Conservation (phyloP, 257 asterid species). For the Agastache rugosa region DNA sequence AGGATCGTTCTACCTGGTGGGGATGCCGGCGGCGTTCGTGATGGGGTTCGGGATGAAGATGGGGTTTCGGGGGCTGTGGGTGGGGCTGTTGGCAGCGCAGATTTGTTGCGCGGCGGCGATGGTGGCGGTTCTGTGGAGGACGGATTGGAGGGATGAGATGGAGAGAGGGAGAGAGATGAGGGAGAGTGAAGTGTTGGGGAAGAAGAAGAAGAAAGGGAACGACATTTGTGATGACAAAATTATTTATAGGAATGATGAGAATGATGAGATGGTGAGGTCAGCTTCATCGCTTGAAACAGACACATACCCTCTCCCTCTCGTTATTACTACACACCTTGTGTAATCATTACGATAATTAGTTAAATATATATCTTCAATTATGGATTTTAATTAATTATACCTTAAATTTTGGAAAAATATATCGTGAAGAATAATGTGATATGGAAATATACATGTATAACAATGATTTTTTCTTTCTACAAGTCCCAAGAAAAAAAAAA, state of each 20-base stretch:
- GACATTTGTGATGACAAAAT: slow-evolving; percentile 35
- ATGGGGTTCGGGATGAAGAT: slow-evolving; percentile 70
- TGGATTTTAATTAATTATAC: no score
- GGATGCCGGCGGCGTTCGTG: slow-evolving; percentile 88
- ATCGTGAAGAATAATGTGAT: no score
- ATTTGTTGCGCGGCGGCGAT: slow-evolving; percentile 69
- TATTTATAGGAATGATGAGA: slow-evolving; percentile 51
- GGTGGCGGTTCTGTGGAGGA: slow-evolving; percentile 62
- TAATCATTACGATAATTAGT: no score
- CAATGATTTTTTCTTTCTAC: no score
- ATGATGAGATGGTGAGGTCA: slow-evolving; percentile 19
- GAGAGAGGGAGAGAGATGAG: slow-evolving; percentile 70
- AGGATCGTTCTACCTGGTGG: slow-evolving; percentile 82
- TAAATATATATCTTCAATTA: no score
- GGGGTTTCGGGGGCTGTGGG: slow-evolving; percentile 87
- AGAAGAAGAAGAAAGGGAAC: background rate
- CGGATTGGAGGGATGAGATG: slow-evolving; percentile 72
- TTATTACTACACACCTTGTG: background rate
- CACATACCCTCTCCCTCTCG: background rate
- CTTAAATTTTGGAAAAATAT: no score
- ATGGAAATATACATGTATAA: no score
- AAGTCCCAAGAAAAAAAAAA: no score
- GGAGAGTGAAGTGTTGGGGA: background rate
- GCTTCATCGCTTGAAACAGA: background rate
- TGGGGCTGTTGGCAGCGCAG: slow-evolving; percentile 90